phyloP scores from a whole-genome alignment of 345 rosid genomes.

The Garcia nutans region DNA sequence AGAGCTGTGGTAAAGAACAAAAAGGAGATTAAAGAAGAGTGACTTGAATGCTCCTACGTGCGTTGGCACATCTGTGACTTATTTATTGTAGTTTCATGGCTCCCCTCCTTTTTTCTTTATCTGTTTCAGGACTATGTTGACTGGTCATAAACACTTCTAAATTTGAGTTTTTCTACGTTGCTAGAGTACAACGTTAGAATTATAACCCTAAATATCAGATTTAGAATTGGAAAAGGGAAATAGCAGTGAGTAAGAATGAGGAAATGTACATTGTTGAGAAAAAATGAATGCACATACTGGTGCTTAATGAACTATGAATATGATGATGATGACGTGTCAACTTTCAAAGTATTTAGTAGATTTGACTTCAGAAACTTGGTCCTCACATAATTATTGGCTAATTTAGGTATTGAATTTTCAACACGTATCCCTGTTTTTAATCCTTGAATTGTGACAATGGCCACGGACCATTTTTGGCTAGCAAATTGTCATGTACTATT shows the following conservation, averaged over 20 bases:
- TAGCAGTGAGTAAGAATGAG: not conserved
- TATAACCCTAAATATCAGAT: not conserved
- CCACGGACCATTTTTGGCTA: not conserved
- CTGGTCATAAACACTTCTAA: not conserved
- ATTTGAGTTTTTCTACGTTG: not conserved
- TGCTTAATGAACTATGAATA: too few species aligned
- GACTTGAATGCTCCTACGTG: conserved; percentile 6
- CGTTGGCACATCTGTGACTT: not conserved
- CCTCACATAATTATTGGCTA: conserved; percentile 16
- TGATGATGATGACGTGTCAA: not conserved
- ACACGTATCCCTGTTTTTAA: not conserved
- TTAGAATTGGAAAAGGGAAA: not conserved
- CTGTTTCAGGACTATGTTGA: not conserved
- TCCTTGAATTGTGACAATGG: not conserved
- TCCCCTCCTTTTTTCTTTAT: not conserved
- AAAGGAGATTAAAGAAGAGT: not conserved
- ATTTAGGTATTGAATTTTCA: conserved; percentile 3
- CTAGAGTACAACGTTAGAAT: not conserved
- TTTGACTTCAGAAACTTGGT: conserved; percentile 3
- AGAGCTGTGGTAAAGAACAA: not conserved
- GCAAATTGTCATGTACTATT: not conserved
- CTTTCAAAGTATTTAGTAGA: conserved; percentile 2
- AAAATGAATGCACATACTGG: not conserved
- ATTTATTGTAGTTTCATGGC: not conserved
- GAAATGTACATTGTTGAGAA: not conserved